Base-by-base conservation (phyloP, 345 rosid species). In the Eucalyptus brandiana region DNA sequence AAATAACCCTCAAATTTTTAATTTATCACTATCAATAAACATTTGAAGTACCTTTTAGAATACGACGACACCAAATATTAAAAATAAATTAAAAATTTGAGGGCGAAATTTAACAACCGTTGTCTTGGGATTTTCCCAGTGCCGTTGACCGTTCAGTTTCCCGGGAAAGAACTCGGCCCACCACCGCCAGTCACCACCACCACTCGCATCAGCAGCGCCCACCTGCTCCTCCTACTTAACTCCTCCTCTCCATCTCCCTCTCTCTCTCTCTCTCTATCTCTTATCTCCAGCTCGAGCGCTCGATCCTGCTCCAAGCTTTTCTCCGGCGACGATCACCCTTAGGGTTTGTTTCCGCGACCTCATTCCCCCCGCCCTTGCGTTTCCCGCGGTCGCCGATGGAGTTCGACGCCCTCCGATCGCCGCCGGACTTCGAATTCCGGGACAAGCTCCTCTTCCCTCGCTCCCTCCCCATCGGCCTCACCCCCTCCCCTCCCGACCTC, bases 1-100 rank as follows among this genome's bases (percentile, higher is more conserved):
- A 62, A 2, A 2, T 2, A 15, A 62, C 7, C 3, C 9, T 14
- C 0, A 0, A 1, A 30, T 14, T 62, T 62, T 30, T 30, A 62
- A 13, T 30, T 62, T 14, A 7, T 62, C 24, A 3, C 30, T 60
- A 28, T 62, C 12, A 2, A 62, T 30, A 28, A 60, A 60, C 2
- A 60, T 26, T 60, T 7, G 17, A 4, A 12, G n/a, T 60, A 12
- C 30, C 30, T 12, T 28, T 28, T 60, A 28, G n/a, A 6, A 53
- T 19, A 8, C 4, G 58, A 2, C 58, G 24, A 21, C 11, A 19
- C 58, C 58, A 2, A 19, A 19, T 19, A 53, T 53, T 53, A 53
- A 19, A 19, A 8, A 21, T 53, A 53, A 53, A 19, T 53, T 19
- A 6, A 51, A 53, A 53, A 21, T 19, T 4, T 21, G 58, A 53